These are phyloP conservation scores for Hansfordia pulvinata DNA, from an alignment of 2,329 filamentous ascomycete genomes.

Conservation along the genomic window DNA sequence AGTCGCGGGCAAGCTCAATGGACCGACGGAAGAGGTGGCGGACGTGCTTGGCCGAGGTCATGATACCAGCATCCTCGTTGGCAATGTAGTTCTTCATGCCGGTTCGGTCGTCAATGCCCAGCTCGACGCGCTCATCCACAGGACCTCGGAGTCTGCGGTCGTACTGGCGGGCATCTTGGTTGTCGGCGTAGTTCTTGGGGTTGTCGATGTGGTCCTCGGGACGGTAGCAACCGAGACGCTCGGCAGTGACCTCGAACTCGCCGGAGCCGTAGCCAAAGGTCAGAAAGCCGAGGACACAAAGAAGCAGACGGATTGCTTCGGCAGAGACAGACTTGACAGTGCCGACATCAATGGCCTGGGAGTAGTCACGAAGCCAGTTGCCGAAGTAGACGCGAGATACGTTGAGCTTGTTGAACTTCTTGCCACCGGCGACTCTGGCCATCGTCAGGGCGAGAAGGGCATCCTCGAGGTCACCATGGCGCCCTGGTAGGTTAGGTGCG, in stretches of 20 bases:
- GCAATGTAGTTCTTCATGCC: conserved; percentile 93
- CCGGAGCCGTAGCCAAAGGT: conserved; percentile 72
- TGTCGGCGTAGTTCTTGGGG: conserved; percentile 76
- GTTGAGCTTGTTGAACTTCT: conserved; percentile 80
- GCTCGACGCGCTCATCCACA: conserved; percentile 64
- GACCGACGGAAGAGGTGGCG: conserved; percentile 58
- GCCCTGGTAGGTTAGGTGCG: conserved; percentile 32
- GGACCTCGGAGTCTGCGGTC: conserved; percentile 70
- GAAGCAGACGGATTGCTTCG: conserved; percentile 77
- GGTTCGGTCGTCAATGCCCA: conserved; percentile 61
- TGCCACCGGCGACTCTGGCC: conserved; percentile 38
- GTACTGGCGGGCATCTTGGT: conserved; percentile 71
- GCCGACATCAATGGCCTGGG: conserved; percentile 84
- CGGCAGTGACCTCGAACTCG: conserved; percentile 74
- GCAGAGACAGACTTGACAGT: conserved; percentile 84
- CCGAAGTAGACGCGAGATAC: conserved; percentile 90
- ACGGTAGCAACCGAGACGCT: conserved; percentile 68
- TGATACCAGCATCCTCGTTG: conserved; percentile 64
- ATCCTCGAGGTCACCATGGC: conserved; percentile 89
- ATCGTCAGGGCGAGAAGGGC: conserved; percentile 60
- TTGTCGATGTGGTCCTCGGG: conserved; percentile 76
- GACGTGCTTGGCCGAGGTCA: conserved; percentile 69
- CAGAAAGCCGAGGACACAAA: conserved; percentile 84
- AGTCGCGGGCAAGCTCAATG: conserved; percentile 69
- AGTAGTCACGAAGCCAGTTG: conserved; percentile 90